Evolutionary conservation across 1,139 yeast genomes (phyloP).

Genomic region (Yamadazyma diospyri): DNA sequence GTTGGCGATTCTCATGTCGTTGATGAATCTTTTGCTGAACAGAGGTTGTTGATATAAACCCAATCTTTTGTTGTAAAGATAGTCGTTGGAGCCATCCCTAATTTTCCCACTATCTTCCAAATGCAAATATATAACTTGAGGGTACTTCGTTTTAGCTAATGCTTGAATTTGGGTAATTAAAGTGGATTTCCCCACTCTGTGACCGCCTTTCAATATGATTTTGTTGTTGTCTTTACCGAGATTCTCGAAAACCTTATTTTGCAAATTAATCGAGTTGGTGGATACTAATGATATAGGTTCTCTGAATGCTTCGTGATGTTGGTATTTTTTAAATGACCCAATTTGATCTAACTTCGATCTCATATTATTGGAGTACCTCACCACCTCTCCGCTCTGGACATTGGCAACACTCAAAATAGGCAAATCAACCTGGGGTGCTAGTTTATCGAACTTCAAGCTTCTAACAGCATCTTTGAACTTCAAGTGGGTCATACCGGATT

Average conservation of each 20-base stretch:
- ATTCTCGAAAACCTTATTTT: slow-evolving; percentile 23
- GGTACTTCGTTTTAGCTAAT: slow-evolving; percentile 39
- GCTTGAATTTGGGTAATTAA: slow-evolving; percentile 72
- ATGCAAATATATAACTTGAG: slow-evolving; percentile 60
- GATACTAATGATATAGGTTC: slow-evolving; percentile 55
- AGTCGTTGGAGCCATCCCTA: slow-evolving; percentile 72
- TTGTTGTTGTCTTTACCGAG: slow-evolving; percentile 40
- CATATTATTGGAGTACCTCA: slow-evolving; percentile 20
- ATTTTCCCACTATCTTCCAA: slow-evolving; percentile 61
- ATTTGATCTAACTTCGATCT: slow-evolving; percentile 30
- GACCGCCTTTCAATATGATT: slow-evolving; percentile 60
- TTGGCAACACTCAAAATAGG: slow-evolving; percentile 12
- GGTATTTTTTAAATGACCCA: slow-evolving; percentile 61
- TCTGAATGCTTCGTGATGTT: slow-evolving; percentile 59
- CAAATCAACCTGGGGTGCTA: slow-evolving; percentile 19
- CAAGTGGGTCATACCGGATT: slow-evolving; percentile 45
- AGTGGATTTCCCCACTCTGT: slow-evolving; percentile 81
- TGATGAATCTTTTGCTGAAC: slow-evolving; percentile 62
- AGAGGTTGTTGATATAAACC: slow-evolving; percentile 73
- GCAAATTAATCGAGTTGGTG: slow-evolving; percentile 26
- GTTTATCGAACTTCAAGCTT: slow-evolving; percentile 31
- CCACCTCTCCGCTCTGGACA: slow-evolving; percentile 17
- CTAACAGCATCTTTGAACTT: slow-evolving; percentile 40
- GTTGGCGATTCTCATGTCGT: slow-evolving; percentile 58
- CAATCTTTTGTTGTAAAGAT: slow-evolving; percentile 48